Base-by-base conservation (phyloP, 768 basidiomycete genomes). In the Hortiboletus flavorubellus region DNA sequence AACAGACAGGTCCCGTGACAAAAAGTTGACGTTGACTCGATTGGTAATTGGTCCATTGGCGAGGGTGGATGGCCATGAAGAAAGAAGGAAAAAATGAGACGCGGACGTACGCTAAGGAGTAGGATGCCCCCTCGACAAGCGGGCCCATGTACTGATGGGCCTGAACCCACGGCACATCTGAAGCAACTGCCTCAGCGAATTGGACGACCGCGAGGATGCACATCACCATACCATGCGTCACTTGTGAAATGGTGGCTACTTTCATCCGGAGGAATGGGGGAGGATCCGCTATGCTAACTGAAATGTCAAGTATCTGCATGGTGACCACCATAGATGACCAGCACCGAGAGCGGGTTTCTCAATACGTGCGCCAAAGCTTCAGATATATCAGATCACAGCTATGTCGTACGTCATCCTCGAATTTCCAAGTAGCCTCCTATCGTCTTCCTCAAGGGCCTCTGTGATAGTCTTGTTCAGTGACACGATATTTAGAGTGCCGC, bases 391-490 rank as follows among this genome's bases (percentile, higher is more conserved):
- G 26, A 5, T 26, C 26, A 26, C 26, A 4, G 5, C 26, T 26
- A 3, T 26, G 5, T 4, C 26, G 5, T 26, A 4, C 26, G 5
- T 26, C 26, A 26, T 26, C 26, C 26, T 26, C 4, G 26, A 26
- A 26, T 26, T 26, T 26, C 26, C 26, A 26, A 26, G 26, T 26
- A 26, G 2, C 26, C 26, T 26, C 5, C 26, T 26, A 21, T 89
- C 88, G 54, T 91, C 91, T 58, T 89, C 88, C 11, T 76, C 76
- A 15, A 85, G 74, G 0, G 84, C 84, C 35, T 76, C 78, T 8
- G 71, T 74, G 33, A 92, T 76, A 41, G 69, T 66, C 4, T 21
- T 21, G 21, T 21, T 21, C 21, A 21, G 21, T 21, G 21, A 65
- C 55, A 26, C 68, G 70, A 59, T 69, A 72, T 46, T 73, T 68